Evolutionary conservation across 345 rosid species (phyloP), one percentile per base, ranked within the genome.

Genomic region (Brassica incana): DNA sequence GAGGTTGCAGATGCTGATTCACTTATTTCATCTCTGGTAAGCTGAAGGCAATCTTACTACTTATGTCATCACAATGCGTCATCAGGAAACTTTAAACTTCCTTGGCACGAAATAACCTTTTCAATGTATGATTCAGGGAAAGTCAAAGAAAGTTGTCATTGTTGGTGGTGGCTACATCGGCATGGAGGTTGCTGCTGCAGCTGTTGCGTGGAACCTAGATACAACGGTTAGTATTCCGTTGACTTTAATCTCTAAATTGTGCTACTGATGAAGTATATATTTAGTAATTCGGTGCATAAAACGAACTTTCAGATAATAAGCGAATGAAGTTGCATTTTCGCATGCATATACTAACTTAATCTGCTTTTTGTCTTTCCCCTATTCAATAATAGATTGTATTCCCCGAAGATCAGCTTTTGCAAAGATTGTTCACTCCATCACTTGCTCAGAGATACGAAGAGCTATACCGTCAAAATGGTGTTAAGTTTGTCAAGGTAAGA

Each of bases 91-190:
- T 43, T 2, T 3, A 33, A 32, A 45, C 33, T 43, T 20, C 38
- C 2, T 76, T n/a, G 54, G 35, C 9, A 56, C 3, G 6, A 80
- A 0, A 3, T 75, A 50, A 75, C 56, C 45, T 71, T 60, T 35
- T 23, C 35, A 33, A 56, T 43, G 16, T 65, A 48, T 81, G 60
- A 59, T 72, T 45, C 72, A 95, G 98, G 93, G 83, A 74, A 92
- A 88, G 78, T 86, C 99, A 65, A 78, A 83, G 83, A 95, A 92
- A 81, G 81, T 95, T 23, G 98, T 89, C 10, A 80, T 95, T 61
- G 89, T 95, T 62, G 99, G 98, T 69, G 99, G 99, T 78, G 99
- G 99, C 69, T 95, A 95, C 81, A 95, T 95, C 29, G 99, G 99
- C 74, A 95, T 95, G 99, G 98, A 95, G 88, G 96, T 95, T 67